Evolutionary conservation across 2,329 filamentous ascomycete species (phyloP).

Genomic region (Apiospora saccharicola): DNA sequence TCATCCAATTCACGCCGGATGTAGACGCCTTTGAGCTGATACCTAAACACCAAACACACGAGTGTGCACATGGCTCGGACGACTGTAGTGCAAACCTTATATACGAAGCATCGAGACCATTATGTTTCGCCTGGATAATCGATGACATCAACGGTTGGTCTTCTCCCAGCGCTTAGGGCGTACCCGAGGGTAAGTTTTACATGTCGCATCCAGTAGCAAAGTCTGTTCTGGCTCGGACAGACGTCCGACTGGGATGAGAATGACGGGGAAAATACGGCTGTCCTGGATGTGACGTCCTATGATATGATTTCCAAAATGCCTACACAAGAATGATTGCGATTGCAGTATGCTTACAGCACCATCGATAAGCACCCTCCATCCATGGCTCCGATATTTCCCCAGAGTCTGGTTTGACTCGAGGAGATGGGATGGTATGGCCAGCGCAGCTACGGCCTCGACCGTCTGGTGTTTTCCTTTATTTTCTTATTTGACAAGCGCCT

Average conservation of each 20-base stretch:
- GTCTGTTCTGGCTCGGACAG: background rate
- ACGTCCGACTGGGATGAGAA: background rate
- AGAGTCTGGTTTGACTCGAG: constrained; percentile 10
- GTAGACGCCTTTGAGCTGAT: background rate
- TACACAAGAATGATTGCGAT: too few species aligned
- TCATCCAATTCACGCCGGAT: too few species aligned
- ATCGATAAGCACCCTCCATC: too few species aligned
- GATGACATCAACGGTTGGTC: background rate
- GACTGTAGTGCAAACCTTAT: constrained; percentile 1
- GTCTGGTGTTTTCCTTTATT: background rate
- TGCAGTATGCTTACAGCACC: too few species aligned
- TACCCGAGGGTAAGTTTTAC: background rate
- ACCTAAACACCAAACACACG: background rate
- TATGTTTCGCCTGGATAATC: background rate
- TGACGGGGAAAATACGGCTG: background rate
- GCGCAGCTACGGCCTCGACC: background rate
- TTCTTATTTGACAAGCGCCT: background rate
- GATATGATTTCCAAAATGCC: too few species aligned
- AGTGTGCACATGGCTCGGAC: background rate
- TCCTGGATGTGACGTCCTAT: background rate
- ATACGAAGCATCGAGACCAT: background rate
- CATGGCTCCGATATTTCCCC: background rate
- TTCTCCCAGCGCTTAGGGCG: background rate
- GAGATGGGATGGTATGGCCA: constrained; percentile 1
- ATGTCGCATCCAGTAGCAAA: background rate